A percentile compares a stretch with the other conserved stretches of the same genome.
phyloP scores from a whole-genome alignment of 2,329 filamentous ascomycete genomes.

The Calonectria pseudoturangicola region DNA sequence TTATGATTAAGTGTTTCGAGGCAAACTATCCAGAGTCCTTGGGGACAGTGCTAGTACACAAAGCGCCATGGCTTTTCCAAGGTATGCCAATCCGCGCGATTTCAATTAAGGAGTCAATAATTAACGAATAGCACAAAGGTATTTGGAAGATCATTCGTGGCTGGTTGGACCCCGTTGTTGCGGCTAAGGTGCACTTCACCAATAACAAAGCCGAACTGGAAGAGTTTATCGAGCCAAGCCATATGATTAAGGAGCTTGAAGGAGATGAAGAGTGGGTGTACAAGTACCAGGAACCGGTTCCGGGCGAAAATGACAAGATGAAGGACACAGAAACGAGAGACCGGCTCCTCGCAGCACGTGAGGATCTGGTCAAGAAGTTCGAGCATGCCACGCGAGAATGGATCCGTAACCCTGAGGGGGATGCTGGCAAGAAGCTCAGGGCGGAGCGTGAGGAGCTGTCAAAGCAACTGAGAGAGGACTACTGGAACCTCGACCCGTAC shows the following conservation, averaged over 20 bases:
- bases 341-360: slow-evolving; percentile 77
- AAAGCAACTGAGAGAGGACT: slow-evolving; percentile 80
- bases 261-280: slow-evolving; percentile 92
- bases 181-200: slow-evolving; percentile 94
- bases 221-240: slow-evolving; percentile 81
- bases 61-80: slow-evolving; percentile 97
- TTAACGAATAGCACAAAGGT: slow-evolving; percentile 66
- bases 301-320: slow-evolving; percentile 86
- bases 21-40: slow-evolving; percentile 98
- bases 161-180: slow-evolving; percentile 98
- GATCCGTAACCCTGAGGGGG: slow-evolving; percentile 72
- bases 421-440: slow-evolving; percentile 68
- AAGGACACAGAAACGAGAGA: slow-evolving; percentile 78
- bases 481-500: slow-evolving; percentile 94
- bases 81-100: slow-evolving; percentile 69
- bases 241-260: slow-evolving; percentile 88
- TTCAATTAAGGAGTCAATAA: not conserved
- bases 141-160: slow-evolving; percentile 97
- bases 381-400: slow-evolving; percentile 85
- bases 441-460: slow-evolving; percentile 77
- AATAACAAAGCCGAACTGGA: slow-evolving; percentile 87
- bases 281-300: slow-evolving; percentile 83
- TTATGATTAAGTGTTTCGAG: slow-evolving; percentile 99
- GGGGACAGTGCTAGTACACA: slow-evolving; percentile 93
- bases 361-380: slow-evolving; percentile 80